These are phyloP conservation scores for Amylocarpus encephaloides DNA, from an alignment of 2,329 filamentous ascomycete genomes.

Conservation along the genomic window DNA sequence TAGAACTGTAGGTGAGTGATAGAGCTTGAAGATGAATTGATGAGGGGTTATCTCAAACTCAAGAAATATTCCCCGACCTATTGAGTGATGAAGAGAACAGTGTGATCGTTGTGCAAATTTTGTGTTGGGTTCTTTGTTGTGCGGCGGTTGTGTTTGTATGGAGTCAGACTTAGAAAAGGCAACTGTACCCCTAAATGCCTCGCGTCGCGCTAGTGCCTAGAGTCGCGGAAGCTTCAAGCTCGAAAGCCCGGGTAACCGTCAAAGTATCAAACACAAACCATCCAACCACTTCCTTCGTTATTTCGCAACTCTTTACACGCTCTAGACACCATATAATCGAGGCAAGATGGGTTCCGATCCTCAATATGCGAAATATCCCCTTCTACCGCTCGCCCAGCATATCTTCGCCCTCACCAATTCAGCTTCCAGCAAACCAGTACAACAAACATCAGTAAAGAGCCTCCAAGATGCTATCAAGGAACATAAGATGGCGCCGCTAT, in stretches of 20 bases:
- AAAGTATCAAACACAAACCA: not conserved
- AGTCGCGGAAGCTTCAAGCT: constrained; percentile 19
- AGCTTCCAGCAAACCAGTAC: constrained; percentile 57
- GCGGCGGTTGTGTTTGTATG: constrained; percentile 3
- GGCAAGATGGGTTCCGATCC: constrained; percentile 66
- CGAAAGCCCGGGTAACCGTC: constrained; percentile 8
- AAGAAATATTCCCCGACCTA: too few species aligned
- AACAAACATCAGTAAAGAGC: constrained; percentile 65
- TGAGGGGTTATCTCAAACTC: too few species aligned
- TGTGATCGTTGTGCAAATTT: not conserved
- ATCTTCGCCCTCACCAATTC: constrained; percentile 83
- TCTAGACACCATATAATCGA: not conserved
- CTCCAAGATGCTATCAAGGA: constrained; percentile 77
- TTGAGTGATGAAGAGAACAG: too few species aligned
- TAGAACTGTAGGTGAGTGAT: too few species aligned
- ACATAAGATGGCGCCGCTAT: constrained; percentile 83
- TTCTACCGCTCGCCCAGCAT: constrained; percentile 75
- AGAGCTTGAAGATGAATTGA: too few species aligned
- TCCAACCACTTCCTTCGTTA: not conserved
- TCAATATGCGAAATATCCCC: constrained; percentile 78
- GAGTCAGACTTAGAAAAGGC: constrained; percentile 6
- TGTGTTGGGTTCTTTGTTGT: not conserved
- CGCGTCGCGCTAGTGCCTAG: constrained; percentile 29
- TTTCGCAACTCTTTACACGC: not conserved
- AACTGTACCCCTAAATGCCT: constrained; percentile 2